phyloP scores from a whole-genome alignment of 2,329 filamentous ascomycete species.

The Colletotrichum lupini region DNA sequence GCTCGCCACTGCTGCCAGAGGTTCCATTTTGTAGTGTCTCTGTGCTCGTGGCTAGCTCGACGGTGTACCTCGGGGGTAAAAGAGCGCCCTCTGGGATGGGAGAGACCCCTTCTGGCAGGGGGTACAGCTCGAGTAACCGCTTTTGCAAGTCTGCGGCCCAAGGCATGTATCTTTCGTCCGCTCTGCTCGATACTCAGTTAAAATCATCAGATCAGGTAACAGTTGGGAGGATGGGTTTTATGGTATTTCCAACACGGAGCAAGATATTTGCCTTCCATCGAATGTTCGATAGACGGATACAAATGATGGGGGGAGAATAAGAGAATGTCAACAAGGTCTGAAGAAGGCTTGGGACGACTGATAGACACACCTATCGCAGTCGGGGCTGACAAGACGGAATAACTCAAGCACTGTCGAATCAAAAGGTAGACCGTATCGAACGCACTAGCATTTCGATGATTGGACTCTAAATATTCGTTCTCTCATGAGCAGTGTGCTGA shows the following conservation, averaged over 20 bases:
- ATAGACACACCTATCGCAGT: neutral
- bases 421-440: neutral
- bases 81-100: conserved; percentile 81
- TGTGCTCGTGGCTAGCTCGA: conserved; percentile 51
- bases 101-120: conserved; percentile 72
- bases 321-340: neutral
- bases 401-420: too few relatives aligned
- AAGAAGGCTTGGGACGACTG: neutral
- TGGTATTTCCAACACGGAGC: too few relatives aligned
- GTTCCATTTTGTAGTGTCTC: conserved; percentile 36
- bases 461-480: neutral
- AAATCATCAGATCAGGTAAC: too few relatives aligned
- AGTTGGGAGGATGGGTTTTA: too few relatives aligned
- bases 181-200: conserved; percentile 56
- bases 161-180: conserved; percentile 83
- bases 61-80: conserved; percentile 79
- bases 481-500: neutral
- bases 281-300: neutral
- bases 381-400: neutral
- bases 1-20: neutral
- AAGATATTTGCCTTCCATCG: neutral
- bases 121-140: conserved; percentile 73
- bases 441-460: neutral
- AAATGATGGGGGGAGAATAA: neutral
- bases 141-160: conserved; percentile 79